These are phyloP conservation scores for Spathaspora sp. DNA, from an alignment of 1,139 yeast species.

Conservation along the genomic window DNA sequence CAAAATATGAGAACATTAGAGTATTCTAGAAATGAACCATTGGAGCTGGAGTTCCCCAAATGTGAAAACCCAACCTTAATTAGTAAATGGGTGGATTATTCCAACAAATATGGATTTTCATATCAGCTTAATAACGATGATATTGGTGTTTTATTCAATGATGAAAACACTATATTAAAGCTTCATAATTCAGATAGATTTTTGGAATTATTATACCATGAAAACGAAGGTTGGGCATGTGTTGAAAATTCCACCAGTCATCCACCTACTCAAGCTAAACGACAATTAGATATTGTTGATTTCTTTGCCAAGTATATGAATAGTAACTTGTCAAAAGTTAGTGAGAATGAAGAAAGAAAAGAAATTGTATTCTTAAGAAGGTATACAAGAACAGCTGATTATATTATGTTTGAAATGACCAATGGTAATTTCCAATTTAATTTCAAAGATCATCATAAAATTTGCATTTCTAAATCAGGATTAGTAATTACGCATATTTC, in stretches of 20 bases:
- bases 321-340: constrained; percentile 73
- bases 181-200: constrained; percentile 63
- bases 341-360: constrained; percentile 56
- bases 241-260: constrained; percentile 56
- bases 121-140: constrained; percentile 89
- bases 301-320: constrained; percentile 85
- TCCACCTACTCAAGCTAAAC: constrained; percentile 60
- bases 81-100: constrained; percentile 97
- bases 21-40: constrained; percentile 29
- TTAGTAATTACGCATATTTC: constrained; percentile 78
- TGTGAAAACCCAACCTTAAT: constrained; percentile 71
- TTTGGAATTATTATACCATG: constrained; percentile 60
- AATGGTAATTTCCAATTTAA: constrained; percentile 93
- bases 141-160: constrained; percentile 89
- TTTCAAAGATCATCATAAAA: constrained; percentile 91
- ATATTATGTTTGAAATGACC: constrained; percentile 90
- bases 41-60: constrained; percentile 42
- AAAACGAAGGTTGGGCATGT: constrained; percentile 71
- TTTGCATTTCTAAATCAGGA: constrained; percentile 77
- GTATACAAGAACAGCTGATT: constrained; percentile 74
- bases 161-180: constrained; percentile 75
- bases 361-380: constrained; percentile 77
- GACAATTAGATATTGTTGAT: constrained; percentile 79
- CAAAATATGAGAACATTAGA: constrained; percentile 44
- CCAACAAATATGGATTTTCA: constrained; percentile 93